A percentile compares a stretch with the other conserved stretches of the same genome.
These are phyloP conservation scores for Rhynchosporium agropyri DNA, from an alignment of 2,329 filamentous ascomycete genomes.

Conservation along the genomic window DNA sequence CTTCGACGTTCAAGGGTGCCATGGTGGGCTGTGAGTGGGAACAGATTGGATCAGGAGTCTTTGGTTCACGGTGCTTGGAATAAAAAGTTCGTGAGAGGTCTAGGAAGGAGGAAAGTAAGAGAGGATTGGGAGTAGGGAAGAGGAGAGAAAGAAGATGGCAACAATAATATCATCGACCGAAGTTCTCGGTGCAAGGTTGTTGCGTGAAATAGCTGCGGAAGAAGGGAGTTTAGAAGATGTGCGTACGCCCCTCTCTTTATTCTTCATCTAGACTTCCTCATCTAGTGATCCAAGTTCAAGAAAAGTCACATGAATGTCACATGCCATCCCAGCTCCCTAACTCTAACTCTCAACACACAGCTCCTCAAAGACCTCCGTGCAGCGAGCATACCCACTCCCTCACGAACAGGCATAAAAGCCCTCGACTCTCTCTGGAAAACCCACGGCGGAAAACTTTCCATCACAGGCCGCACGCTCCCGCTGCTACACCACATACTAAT, in stretches of 20 bases:
- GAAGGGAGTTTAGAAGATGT: constrained; percentile 61
- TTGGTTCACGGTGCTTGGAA: neutral
- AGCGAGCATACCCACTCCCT: constrained; percentile 13
- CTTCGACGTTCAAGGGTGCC: constrained; percentile 57
- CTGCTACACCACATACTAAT: constrained; percentile 60
- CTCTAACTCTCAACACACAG: constrained; percentile 14
- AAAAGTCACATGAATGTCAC: constrained; percentile 20
- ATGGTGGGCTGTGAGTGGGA: constrained; percentile 44
- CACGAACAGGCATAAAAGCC: constrained; percentile 43
- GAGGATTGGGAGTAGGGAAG: constrained; percentile 6
- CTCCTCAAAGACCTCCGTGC: constrained; percentile 21
- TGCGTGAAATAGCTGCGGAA: constrained; percentile 58
- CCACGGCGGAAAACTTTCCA: constrained; percentile 54
- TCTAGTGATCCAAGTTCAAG: constrained; percentile 7
- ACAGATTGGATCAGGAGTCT: constrained; percentile 1
- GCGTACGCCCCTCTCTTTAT: constrained; percentile 30
- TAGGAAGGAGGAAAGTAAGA: neutral
- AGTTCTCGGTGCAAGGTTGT: constrained; percentile 50
- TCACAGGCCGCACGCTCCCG: constrained; percentile 56
- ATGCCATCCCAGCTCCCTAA: neutral
- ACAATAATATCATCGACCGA: constrained; percentile 30
- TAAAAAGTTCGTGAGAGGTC: neutral
- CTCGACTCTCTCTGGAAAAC: constrained; percentile 52
- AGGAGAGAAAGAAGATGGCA: constrained; percentile 15
- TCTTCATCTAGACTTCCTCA: neutral